These are phyloP conservation scores for Leccinum broughii DNA, from an alignment of 768 basidiomycete species.

Conservation along the genomic window DNA sequence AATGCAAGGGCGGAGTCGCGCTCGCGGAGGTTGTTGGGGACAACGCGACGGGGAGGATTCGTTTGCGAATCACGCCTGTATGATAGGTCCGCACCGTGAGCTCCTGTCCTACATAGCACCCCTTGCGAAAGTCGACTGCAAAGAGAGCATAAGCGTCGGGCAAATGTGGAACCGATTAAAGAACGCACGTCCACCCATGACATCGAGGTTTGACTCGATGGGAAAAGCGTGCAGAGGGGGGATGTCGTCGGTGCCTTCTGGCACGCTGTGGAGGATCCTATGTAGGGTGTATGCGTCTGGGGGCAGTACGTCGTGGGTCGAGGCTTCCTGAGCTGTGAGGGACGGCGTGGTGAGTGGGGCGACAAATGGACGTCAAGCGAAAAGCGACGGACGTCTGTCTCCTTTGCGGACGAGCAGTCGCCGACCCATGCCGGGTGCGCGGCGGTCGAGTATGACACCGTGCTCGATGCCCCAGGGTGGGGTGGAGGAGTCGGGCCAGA, in stretches of 20 bases:
- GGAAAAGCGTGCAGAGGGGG: conserved; percentile 79
- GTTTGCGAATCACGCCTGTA: conserved; percentile 87
- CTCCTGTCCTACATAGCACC: conserved; percentile 98
- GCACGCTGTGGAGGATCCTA: conserved; percentile 78
- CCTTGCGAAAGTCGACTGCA: conserved; percentile 93
- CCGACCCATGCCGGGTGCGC: conserved; percentile 78
- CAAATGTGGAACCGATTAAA: not conserved
- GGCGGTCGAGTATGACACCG: conserved; percentile 56
- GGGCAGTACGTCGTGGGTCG: conserved; percentile 54
- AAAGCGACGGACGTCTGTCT: conserved; percentile 62
- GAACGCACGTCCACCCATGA: conserved; percentile 87
- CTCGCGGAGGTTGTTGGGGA: conserved; percentile 36
- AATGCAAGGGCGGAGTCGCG: conserved; percentile 21
- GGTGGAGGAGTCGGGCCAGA: conserved; percentile 51
- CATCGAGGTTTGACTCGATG: conserved; percentile 91
- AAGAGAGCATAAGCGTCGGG: conserved; percentile 8
- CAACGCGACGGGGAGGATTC: conserved; percentile 75
- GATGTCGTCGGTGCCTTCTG: conserved; percentile 84
- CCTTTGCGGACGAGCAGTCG: conserved; percentile 72
- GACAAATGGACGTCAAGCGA: not conserved
- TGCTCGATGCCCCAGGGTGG: conserved; percentile 65
- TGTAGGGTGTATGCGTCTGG: conserved; percentile 71
- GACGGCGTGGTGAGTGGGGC: conserved; percentile 4
- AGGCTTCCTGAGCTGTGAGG: conserved; percentile 49
- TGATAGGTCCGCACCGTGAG: conserved; percentile 96